These are phyloP conservation scores for Spathaspora passalidarum DNA, from an alignment of 805 yeast species.

Conservation along the genomic window DNA sequence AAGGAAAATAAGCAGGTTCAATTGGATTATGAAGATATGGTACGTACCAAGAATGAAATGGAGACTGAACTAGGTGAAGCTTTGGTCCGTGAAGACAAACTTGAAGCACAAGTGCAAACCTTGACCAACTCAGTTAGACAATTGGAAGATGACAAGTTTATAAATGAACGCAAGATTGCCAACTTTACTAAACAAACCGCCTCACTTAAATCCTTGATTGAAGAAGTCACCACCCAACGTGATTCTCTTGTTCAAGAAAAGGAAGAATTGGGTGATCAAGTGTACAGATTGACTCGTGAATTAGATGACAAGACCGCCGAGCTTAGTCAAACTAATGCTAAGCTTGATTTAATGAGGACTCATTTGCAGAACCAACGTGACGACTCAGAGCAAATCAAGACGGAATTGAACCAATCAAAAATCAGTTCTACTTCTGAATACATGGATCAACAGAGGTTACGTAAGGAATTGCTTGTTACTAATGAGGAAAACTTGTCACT, in stretches of 20 bases:
- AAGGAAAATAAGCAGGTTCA: slow-evolving; percentile 61
- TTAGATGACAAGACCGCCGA: slow-evolving; percentile 22
- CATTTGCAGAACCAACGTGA: slow-evolving; percentile 32
- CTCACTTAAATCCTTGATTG: slow-evolving; percentile 56
- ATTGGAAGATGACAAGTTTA: slow-evolving; percentile 32
- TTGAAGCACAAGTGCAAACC: slow-evolving; percentile 28
- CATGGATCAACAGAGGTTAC: slow-evolving; percentile 32
- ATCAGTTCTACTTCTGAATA: slow-evolving; percentile 24
- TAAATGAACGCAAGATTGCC: slow-evolving; percentile 34
- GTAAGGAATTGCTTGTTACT: slow-evolving; percentile 53
- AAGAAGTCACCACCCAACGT: slow-evolving; percentile 60
- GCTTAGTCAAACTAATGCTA: slow-evolving; percentile 25
- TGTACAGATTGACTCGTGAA: slow-evolving; percentile 22
- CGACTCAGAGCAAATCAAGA: slow-evolving; percentile 29
- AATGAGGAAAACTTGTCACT: slow-evolving; percentile 67
- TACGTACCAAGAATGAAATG: slow-evolving; percentile 20
- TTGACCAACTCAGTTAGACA: slow-evolving; percentile 25
- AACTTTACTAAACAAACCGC: slow-evolving; percentile 48
- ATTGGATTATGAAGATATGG: slow-evolving; percentile 53
- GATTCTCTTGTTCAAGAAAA: slow-evolving; percentile 49
- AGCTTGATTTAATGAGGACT: slow-evolving; percentile 27
- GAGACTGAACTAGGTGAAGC: slow-evolving; percentile 33
- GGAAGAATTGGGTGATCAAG: slow-evolving; percentile 28
- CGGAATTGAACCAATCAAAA: slow-evolving; percentile 34
- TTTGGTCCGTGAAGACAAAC: slow-evolving; percentile 39